Evolutionary conservation across 441 rosid species (phyloP), one percentile per base, ranked within the genome.

Genomic region (Hura crepitans): DNA sequence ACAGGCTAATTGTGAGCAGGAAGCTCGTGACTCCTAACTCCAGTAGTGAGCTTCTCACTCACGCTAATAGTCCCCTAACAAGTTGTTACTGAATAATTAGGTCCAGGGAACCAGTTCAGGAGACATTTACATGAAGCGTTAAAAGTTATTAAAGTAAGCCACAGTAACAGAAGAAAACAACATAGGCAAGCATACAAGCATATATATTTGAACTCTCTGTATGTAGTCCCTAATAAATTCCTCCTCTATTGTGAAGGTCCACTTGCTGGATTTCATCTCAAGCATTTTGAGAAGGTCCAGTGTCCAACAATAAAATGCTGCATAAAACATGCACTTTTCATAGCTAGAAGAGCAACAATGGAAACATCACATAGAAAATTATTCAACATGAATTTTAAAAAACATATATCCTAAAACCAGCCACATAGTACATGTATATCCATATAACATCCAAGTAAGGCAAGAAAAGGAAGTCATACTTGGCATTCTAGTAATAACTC

Each of bases 381-480:
- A 27, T 66, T 39, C 28, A 17, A n/a, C 35, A 27, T 27, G 14
- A 23, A 43, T 60, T 70, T 62, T 39, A 49, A 62, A 27, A 50
- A 18, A 11, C 4, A 20, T n/a, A 4, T 17, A 45, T 49, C 20
- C 8, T n/a, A 35, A 14, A 20, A 64, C 62, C 42, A 37, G 22
- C 28, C n/a, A 55, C 3, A 12, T 18, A 12, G 50, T 18, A n/a
- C 15, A 27, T 22, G 31, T 4, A 13, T 27, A 47, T 1, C 31
- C 23, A 13, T 9, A 69, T 66, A 15, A 18, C 37, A 9, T 66
- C 50, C 30, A 45, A 56, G 30, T 2, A 39, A 42, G 25, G 27
- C 20, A 39, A 72, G 39, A 42, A 27, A 27, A 75, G 45, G 66
- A 79, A 60, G 55, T 61, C 79, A 72, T 87, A 92, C 96, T 83